Base-by-base conservation (phyloP, 2,329 filamentous ascomycete genomes). In the Chaetothyriales sp. region DNA sequence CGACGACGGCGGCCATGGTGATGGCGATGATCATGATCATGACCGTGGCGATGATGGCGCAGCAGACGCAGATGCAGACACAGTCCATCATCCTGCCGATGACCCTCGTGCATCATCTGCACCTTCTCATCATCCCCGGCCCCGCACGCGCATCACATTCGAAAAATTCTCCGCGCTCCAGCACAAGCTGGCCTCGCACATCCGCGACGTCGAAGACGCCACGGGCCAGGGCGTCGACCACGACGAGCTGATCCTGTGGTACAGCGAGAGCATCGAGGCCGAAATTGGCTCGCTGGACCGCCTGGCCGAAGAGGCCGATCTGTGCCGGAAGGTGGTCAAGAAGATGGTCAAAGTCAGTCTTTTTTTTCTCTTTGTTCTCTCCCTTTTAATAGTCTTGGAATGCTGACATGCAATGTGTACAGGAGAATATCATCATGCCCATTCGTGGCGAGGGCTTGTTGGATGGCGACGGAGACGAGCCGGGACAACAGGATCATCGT, bases 101-200 rank as follows among this genome's bases (percentile, higher is more conserved):
- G 63, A 1, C 22, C 5, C 20, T 10, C 68, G 65, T 9, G 64
- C 68, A 37, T 2, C 13, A 40, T 40, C 10, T 10, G 15, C 33
- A 9, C 7, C 29, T 65, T 70, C 51, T 67, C 65, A 25, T 69
- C 68, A 20, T 2, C 33, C 33, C 67, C 63, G 45, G 70, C 63
- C 20, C 51, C 72, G 73, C 48, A 92, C 86, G 50, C 92, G 89
- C 63, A 90, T 98, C 64, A 94, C 89, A 2, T 94, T 94, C 63
- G 90, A 97, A 63, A 92, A 94, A 69, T 98, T 94, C 69, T 86
- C 90, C 66, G 77, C 80, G 63, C 95, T 97, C 67, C 80, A 95
- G 54, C 95, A 94, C 66, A 70, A 86, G 63, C 75, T 98, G 46
- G 86, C 95, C 28, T 80, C 83, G 59, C 81, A 85, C 20, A 81